Evolutionary conservation across 345 rosid species (phyloP).

Genomic region (Salix exigua): DNA sequence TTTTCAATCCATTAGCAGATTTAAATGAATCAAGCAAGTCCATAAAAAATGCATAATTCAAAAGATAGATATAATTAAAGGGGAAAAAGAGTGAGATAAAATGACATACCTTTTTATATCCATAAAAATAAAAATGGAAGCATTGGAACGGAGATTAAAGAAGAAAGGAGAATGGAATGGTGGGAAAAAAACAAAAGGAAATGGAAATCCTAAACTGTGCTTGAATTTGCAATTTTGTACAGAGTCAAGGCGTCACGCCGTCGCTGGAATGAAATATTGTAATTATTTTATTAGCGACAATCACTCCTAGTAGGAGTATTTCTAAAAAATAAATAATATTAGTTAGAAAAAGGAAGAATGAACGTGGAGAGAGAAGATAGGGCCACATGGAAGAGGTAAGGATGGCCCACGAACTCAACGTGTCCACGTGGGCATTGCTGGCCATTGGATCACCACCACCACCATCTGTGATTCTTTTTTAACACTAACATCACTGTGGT

Average conservation of each 20-base stretch:
- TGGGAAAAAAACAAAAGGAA: constrained; percentile 22
- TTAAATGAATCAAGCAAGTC: constrained; percentile 1
- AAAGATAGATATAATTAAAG: constrained; percentile 1
- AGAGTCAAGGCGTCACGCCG: neutral
- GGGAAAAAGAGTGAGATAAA: neutral
- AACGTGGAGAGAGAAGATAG: neutral
- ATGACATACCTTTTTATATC: constrained; percentile 40
- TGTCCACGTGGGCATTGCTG: constrained; percentile 6
- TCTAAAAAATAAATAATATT: neutral
- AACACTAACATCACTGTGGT: neutral
- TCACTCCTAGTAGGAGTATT: neutral
- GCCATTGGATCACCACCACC: constrained; percentile 13
- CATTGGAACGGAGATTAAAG: constrained; percentile 22
- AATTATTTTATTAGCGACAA: neutral
- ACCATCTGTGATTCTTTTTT: neutral
- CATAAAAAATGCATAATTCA: constrained; percentile 2
- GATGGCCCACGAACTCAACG: neutral
- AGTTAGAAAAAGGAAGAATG: neutral
- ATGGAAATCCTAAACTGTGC: constrained; percentile 38
- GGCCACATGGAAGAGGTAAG: constrained; percentile 15
- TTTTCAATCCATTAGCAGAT: neutral
- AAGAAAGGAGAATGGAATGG: neutral
- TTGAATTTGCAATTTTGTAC: constrained; percentile 36
- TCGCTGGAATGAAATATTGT: neutral
- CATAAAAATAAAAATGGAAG: constrained; percentile 16